Evolutionary conservation across 306 rosid genomes (phyloP).

Genomic region (Fragaria ananassa): DNA sequence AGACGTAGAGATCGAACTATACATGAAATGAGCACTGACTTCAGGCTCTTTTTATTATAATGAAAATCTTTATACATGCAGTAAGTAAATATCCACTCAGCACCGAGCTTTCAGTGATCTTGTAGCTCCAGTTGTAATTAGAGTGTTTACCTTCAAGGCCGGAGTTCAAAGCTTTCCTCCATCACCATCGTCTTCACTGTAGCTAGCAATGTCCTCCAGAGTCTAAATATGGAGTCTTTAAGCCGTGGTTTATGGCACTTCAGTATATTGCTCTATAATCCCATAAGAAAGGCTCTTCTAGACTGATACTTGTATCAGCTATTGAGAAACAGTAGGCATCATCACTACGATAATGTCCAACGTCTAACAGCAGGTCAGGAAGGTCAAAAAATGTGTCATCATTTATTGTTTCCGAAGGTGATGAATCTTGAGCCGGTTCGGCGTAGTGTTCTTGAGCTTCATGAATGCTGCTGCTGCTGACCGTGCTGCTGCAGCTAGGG

Average conservation of each 20-base stretch:
- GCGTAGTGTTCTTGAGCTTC: conserved; percentile 19
- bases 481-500: neutral
- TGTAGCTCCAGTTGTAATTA: no score
- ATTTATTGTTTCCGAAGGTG: conserved; percentile 10
- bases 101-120: no score
- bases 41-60: no score
- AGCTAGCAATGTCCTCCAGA: neutral
- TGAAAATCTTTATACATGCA: no score
- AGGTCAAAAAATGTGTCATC: conserved; percentile 54
- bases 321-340: conserved; percentile 20
- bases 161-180: no score
- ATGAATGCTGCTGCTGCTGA: neutral
- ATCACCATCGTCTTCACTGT: neutral
- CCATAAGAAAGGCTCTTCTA: conserved; percentile 31
- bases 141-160: no score
- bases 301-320: conserved; percentile 7
- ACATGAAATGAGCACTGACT: no score
- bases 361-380: conserved; percentile 52
- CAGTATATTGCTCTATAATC: neutral
- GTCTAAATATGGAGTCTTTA: neutral
- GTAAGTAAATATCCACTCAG: no score
- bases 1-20: no score
- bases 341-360: neutral
- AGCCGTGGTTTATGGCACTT: neutral
- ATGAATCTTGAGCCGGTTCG: conserved; percentile 12